Evolutionary conservation across 345 rosid species (phyloP).

Genomic region (Aquilaria malaccensis): DNA sequence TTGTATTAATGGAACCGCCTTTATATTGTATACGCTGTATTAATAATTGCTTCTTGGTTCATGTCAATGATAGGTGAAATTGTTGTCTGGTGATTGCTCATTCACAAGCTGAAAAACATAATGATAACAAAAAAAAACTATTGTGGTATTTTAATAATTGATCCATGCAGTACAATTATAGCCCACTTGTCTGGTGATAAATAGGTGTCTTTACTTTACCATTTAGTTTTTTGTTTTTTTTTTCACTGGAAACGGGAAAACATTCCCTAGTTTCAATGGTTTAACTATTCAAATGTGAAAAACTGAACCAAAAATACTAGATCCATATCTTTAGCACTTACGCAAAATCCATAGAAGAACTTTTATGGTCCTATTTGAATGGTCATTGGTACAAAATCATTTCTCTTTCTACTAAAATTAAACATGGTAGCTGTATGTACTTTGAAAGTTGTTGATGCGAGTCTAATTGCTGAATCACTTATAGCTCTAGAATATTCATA

Average conservation of each 20-base stretch:
- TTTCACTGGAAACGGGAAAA: background rate
- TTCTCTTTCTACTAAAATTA: no score
- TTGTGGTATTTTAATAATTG: constrained; percentile 80
- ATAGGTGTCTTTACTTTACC: background rate
- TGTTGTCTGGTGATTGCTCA: constrained; percentile 69
- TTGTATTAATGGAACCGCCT: no score
- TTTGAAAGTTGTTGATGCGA: no score
- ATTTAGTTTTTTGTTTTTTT: background rate
- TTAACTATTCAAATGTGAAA: background rate
- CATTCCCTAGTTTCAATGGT: no score
- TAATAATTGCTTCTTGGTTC: background rate
- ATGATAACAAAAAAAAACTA: constrained; percentile 73
- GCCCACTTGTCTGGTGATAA: constrained; percentile 73
- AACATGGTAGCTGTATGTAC: no score
- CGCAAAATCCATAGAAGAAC: no score
- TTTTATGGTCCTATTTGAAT: no score
- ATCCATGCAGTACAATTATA: constrained; percentile 86
- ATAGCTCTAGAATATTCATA: background rate
- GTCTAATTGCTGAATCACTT: no score
- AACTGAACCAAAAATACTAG: background rate
- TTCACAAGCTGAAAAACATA: constrained; percentile 88
- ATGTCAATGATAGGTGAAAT: constrained; percentile 1
- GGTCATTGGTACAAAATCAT: no score
- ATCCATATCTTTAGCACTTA: no score
- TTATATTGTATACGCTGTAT: background rate